Evolutionary conservation across 306 rosid species (phyloP).

Genomic region (Lathyrus tuberosus): DNA sequence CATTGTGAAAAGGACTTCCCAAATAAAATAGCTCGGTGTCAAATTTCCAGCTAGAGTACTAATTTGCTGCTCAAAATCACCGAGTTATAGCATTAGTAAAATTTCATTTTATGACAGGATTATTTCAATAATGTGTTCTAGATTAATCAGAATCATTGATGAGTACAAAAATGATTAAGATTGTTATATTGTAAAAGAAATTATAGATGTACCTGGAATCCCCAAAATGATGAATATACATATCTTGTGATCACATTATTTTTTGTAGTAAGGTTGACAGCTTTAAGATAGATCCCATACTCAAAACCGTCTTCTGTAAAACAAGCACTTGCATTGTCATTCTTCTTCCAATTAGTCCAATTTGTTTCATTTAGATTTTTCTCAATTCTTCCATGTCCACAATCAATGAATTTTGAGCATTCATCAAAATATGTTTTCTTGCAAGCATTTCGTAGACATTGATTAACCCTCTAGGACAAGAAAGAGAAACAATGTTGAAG

Average conservation of each 20-base stretch:
- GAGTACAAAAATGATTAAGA: constrained; percentile 6
- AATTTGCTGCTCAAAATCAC: constrained; percentile 71
- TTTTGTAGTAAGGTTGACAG: constrained; percentile 60
- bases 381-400: constrained; percentile 53
- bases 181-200: constrained; percentile 14
- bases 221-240: constrained; percentile 77
- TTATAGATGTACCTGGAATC: constrained; percentile 71
- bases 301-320: constrained; percentile 38
- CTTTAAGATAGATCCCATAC: constrained; percentile 63
- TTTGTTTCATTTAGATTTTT: background rate
- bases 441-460: constrained; percentile 75
- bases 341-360: constrained; percentile 10
- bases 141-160: background rate
- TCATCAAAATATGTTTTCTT: rapidly evolving
- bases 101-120: constrained; percentile 23
- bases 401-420: constrained; percentile 60
- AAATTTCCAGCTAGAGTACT: constrained; percentile 85
- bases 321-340: constrained; percentile 45
- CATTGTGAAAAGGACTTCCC: constrained; percentile 82
- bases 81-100: constrained; percentile 23
- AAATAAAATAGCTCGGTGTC: constrained; percentile 68
- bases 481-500: constrained; percentile 23
- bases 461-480: constrained; percentile 68
- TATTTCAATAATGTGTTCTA: background rate
- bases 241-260: constrained; percentile 57